These are phyloP conservation scores for Penicillium ucsense DNA, from an alignment of 495 filamentous ascomycete species.

Conservation along the genomic window DNA sequence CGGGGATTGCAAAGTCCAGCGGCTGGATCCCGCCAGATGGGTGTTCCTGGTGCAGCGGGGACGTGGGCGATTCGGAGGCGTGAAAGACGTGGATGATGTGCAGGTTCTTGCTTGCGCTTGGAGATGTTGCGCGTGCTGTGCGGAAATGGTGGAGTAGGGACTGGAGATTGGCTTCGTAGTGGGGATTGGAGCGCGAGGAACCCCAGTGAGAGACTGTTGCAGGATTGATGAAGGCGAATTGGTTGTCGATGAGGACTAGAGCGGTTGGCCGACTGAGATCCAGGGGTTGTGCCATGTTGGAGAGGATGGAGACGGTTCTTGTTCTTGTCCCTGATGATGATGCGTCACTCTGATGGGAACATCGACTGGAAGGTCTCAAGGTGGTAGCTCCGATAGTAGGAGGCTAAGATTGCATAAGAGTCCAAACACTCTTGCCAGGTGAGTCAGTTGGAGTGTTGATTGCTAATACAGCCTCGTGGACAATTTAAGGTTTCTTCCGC, in stretches of 20 bases:
- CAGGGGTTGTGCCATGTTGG: conserved; percentile 6
- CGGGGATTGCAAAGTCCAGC: conserved; percentile 28
- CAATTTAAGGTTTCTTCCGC: too few relatives aligned
- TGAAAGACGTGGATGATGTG: conserved; percentile 41
- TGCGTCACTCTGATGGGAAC: too few relatives aligned
- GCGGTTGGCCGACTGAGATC: conserved; percentile 31
- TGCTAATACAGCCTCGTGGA: too few relatives aligned
- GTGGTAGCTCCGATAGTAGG: too few relatives aligned
- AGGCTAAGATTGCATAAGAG: too few relatives aligned
- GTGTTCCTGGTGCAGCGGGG: conserved; percentile 24
- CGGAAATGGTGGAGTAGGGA: conserved; percentile 35
- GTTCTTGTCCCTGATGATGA: too few relatives aligned
- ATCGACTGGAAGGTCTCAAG: too few relatives aligned
- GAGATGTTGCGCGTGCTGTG: conserved; percentile 10
- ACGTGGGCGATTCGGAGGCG: conserved; percentile 23
- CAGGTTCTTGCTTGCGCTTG: conserved; percentile 3
- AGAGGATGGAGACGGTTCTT: neutral
- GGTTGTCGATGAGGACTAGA: conserved; percentile 50
- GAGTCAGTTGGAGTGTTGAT: too few relatives aligned
- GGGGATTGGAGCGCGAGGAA: conserved; percentile 32
- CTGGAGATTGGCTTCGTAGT: conserved; percentile 34
- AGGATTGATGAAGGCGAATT: conserved; percentile 40
- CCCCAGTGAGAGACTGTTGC: conserved; percentile 27
- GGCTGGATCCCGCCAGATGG: conserved; percentile 23
- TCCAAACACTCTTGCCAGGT: too few relatives aligned